Base-by-base conservation (phyloP, 2,329 filamentous ascomycete species). In the Aspergillus tamarii region DNA sequence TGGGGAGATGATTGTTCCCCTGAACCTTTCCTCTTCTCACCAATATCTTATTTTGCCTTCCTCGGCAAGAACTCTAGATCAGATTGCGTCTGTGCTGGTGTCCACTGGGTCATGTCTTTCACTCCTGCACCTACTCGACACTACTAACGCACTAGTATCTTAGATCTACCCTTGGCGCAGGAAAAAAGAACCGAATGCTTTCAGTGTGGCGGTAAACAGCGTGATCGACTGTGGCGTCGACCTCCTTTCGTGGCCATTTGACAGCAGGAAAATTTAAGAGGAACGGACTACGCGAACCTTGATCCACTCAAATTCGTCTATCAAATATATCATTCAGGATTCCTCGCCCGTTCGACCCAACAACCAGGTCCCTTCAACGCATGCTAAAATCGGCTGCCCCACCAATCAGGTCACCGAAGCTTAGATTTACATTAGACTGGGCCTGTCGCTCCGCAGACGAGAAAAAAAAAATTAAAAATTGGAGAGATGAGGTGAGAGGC, bases 281-380 rank as follows among this genome's bases (percentile, higher is more conserved):
- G 52, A 30, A 54, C 12, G 4, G 30, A 23, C 32, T 26, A 30
- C 21, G 50, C 45, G 19, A 36, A 39, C 28, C 16, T 39, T 50
- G 30, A 57, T 61, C 34, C 43, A 28, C 41, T 54, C 14, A 32
- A 26, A 57, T 61, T 52, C 16, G 34, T 39, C 16, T 39, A 57
- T 61, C 10, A 58, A 48, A 50, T 55, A 59, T 52, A 50, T 45
- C 26, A 48, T 60, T 48, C 36, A n/a, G 16, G 50, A 57, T 34
- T 50, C 34, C 43, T 55, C 30, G 48, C 61, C 60, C 45, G 62
- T 60, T 57, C 57, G 64, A 66, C 65, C 68, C 67, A 67, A 59
- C 62, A 57, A 67, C 62, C 68, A 45, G 68, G 68, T 68, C 66
- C 46, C 58, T 41, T 50, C 54, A 61, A 68, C 48, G 65, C 67